phyloP scores from a whole-genome alignment of 495 filamentous ascomycete species.

The Penicillium daleae region DNA sequence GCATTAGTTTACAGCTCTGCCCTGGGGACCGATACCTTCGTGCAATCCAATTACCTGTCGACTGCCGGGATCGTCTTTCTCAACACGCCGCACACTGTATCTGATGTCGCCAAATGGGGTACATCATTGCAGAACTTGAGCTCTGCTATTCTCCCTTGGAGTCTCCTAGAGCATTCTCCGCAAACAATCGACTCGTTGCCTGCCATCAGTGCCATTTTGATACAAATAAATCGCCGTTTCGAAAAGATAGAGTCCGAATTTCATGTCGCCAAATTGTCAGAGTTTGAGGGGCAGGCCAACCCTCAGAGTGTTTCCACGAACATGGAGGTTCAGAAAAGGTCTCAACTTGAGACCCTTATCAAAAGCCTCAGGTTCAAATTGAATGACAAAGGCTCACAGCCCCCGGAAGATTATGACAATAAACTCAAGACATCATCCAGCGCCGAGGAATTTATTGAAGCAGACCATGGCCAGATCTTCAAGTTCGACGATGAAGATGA shows the following conservation, averaged over 20 bases:
- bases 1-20: constrained; percentile 62
- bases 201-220: constrained; percentile 73
- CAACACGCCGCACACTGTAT: constrained; percentile 82
- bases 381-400: background rate
- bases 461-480: constrained; percentile 84
- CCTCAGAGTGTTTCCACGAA: too few relatives aligned
- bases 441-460: constrained; percentile 52
- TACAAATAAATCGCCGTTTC: constrained; percentile 78
- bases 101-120: constrained; percentile 77
- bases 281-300: too few relatives aligned
- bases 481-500: constrained; percentile 75
- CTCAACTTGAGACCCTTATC: background rate
- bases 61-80: constrained; percentile 88
- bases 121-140: constrained; percentile 72
- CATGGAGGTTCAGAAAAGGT: too few relatives aligned
- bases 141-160: constrained; percentile 66
- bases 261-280: too few relatives aligned
- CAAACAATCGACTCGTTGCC: constrained; percentile 70
- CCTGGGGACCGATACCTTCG: constrained; percentile 63
- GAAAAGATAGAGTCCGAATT: constrained; percentile 70
- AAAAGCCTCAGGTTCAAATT: background rate
- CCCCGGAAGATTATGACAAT: background rate
- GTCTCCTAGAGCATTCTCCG: constrained; percentile 68
- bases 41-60: constrained; percentile 77
- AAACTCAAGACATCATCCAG: background rate